A percentile compares a stretch with the other conserved stretches of the same genome.
Evolutionary conservation across 106 monocot species (phyloP).

Genomic region (Triglochin maritima): DNA sequence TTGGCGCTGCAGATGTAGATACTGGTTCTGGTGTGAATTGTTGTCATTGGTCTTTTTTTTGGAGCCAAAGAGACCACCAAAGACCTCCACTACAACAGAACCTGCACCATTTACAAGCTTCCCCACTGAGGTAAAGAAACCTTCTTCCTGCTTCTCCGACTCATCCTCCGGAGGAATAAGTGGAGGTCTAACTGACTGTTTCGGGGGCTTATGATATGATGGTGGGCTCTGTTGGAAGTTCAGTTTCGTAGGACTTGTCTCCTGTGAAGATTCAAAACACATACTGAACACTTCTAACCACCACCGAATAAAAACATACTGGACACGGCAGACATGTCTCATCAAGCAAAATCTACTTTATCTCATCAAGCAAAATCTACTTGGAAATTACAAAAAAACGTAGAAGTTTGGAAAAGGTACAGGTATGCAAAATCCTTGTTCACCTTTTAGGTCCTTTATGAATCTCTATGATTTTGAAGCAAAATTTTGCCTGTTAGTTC

Average conservation of each 20-base stretch:
- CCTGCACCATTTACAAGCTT: constrained; percentile 43
- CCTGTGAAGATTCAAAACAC: constrained; percentile 23
- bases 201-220: constrained; percentile 52
- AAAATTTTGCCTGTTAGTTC: too few species aligned
- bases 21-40: constrained; percentile 14
- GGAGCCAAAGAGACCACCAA: constrained; percentile 22
- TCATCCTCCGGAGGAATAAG: constrained; percentile 51
- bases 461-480: too few species aligned
- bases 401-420: too few species aligned
- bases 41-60: constrained; percentile 23
- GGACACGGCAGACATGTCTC: neutral
- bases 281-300: neutral
- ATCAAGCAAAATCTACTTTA: neutral
- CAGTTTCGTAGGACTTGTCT: constrained; percentile 33
- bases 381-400: neutral
- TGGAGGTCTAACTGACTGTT: constrained; percentile 46
- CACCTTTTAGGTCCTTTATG: too few species aligned
- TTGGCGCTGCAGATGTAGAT: constrained; percentile 22
- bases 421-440: too few species aligned
- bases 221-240: constrained; percentile 30
- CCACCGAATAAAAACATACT: neutral
- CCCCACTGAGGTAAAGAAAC: constrained; percentile 48
- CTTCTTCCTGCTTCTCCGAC: constrained; percentile 53
- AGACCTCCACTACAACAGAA: constrained; percentile 35
- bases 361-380: neutral